Conservation (phyloP, 441 rosid genomes). For the Eutrema salsugineum region DNA sequence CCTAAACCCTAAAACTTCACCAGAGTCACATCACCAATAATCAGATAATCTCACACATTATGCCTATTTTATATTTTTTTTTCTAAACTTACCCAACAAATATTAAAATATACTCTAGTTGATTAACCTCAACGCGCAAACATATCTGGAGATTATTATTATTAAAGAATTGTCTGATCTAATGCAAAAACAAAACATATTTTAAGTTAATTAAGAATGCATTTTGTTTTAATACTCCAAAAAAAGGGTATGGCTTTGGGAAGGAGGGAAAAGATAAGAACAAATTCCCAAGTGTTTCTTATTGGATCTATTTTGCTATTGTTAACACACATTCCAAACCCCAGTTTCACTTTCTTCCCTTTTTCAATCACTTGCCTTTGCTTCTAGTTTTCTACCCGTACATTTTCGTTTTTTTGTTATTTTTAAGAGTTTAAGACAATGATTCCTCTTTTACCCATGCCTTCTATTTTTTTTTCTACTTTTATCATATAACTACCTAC, state of each 20-base stretch:
- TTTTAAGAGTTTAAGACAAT: neutral
- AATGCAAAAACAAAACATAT: neutral
- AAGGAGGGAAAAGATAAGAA: slow-evolving; percentile 17
- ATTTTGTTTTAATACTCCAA: neutral
- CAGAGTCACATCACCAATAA: no score
- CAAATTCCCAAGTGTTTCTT: slow-evolving; percentile 3
- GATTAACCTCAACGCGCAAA: neutral
- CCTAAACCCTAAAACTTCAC: no score
- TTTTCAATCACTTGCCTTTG: neutral
- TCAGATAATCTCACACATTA: no score
- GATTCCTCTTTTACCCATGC: no score
- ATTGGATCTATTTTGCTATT: neutral
- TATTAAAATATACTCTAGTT: neutral
- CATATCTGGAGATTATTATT: neutral
- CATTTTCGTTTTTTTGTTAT: neutral
- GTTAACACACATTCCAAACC: slow-evolving; percentile 3
- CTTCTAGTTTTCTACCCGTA: neutral
- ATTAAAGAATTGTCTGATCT: no score
- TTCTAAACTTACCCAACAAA: no score
- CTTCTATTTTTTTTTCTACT: no score
- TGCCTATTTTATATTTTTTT: no score
- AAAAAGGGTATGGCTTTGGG: slow-evolving; percentile 4
- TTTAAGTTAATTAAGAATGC: neutral
- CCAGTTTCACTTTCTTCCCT: neutral
- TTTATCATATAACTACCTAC: no score